Evolutionary conservation across 768 basidiomycete species (phyloP).

Genomic region (Termitomyces sp.): DNA sequence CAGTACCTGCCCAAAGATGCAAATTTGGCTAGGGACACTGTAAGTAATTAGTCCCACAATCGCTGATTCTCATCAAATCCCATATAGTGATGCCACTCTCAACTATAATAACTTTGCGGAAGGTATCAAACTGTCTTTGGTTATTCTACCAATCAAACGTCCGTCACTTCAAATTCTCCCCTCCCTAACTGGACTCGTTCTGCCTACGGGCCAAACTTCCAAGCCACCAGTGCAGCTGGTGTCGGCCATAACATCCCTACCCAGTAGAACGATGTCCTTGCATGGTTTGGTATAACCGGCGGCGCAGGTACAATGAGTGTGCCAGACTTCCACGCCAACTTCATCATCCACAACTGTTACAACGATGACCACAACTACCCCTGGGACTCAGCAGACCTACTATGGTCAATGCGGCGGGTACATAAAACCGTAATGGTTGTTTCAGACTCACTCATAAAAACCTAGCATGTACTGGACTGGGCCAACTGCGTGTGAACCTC

Average conservation of each 20-base stretch:
- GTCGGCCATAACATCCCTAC: slow-evolving; percentile 53
- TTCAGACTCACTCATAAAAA: neutral
- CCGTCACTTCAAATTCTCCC: slow-evolving; percentile 38
- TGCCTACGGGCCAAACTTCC: slow-evolving; percentile 46
- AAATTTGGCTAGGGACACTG: slow-evolving; percentile 53
- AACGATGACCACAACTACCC: slow-evolving; percentile 16
- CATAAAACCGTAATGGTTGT: neutral
- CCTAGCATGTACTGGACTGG: slow-evolving; percentile 28
- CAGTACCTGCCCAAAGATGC: slow-evolving; percentile 46
- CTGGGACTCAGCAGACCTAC: slow-evolving; percentile 17
- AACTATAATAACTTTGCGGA: slow-evolving; percentile 47
- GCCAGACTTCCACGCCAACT: slow-evolving; percentile 15
- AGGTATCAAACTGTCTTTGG: slow-evolving; percentile 50
- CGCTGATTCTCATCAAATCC: neutral
- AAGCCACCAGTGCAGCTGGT: slow-evolving; percentile 43
- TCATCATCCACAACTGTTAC: slow-evolving; percentile 19
- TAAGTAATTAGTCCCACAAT: neutral
- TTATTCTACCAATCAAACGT: slow-evolving; percentile 35
- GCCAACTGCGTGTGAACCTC: slow-evolving; percentile 20
- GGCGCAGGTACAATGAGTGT: slow-evolving; percentile 11
- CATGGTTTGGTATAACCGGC: slow-evolving; percentile 44
- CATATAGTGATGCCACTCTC: slow-evolving; percentile 43
- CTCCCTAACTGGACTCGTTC: slow-evolving; percentile 42
- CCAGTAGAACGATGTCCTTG: slow-evolving; percentile 42
- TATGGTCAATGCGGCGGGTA: slow-evolving; percentile 21